Percentiles rank a stretch among this genome's conserved stretches.
Conservation (phyloP, 2,329 filamentous ascomycete species). For the Capronia epimyces region DNA sequence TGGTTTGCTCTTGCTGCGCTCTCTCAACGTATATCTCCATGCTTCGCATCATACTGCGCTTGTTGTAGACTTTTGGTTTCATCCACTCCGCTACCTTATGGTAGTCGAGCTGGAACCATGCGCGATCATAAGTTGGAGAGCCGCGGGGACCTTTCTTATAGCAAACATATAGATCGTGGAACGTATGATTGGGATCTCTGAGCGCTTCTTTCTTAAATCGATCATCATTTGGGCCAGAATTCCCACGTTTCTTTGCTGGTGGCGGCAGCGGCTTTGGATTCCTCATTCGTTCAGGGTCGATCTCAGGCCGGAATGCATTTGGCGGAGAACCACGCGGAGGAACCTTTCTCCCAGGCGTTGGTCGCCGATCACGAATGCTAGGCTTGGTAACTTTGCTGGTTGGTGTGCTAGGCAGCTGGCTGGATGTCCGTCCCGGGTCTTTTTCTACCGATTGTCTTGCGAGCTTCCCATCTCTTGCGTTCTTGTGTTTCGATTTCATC, state of each 20-base stretch:
- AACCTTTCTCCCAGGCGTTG: neutral
- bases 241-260: neutral
- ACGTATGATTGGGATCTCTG: neutral
- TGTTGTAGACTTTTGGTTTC: constrained; percentile 5
- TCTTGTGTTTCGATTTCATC: neutral
- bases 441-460: too few relatives aligned
- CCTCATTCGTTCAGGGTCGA: neutral
- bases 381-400: neutral
- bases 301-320: neutral
- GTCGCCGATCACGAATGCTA: neutral
- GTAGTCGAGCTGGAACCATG: constrained; percentile 20
- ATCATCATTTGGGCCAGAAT: neutral
- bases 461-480: neutral
- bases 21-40: neutral
- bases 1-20: neutral
- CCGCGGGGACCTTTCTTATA: constrained; percentile 11
- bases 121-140: constrained; percentile 14
- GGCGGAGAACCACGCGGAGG: neutral
- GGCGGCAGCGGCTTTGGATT: constrained; percentile 2
- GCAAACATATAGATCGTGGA: constrained; percentile 7
- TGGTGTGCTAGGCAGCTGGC: neutral
- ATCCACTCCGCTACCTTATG: constrained; percentile 13
- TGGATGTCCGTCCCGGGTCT: too few relatives aligned
- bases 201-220: neutral
- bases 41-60: neutral